Base-by-base conservation (phyloP, 1,284 basidiomycete species). In the Leccinum huronense region DNA sequence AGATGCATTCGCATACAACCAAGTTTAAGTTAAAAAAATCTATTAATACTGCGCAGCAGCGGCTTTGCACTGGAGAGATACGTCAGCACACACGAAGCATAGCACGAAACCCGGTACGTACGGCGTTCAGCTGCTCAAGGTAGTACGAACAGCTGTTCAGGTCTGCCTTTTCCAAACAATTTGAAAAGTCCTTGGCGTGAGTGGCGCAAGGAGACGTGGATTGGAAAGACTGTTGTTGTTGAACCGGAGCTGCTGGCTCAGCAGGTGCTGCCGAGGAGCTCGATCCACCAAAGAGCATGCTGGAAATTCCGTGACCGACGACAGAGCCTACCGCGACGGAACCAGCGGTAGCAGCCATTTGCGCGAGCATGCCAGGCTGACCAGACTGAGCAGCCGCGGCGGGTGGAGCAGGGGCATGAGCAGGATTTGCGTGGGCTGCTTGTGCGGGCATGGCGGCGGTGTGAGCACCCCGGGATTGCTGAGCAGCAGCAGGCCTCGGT, bases 321-420 rank as follows among this genome's bases (percentile, higher is more conserved):
- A 88, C 87, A 14, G 91, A 93, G 54, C 93, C 93, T 60, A 93
- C 82, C 6, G 93, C 93, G 51, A 95, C 93, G 66, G 90, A 91
- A 62, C 92, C 93, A 33, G 92, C 93, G 7, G 93, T 95, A 14
- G 93, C 92, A 61, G 93, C 93, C 91, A 95, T 95, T 75, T 91
- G 88, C 0, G 84, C 80, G 16, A 93, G 64, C 82, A 93, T 80
- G 6, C 91, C 90, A 0, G 90, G 90, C 59, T 77, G 73, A 74
- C 48, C 77, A 63, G 65, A 78, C 71, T 75, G 72, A 30, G 71
- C 56, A 6, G 72, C 54, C 2, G 72, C 57, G 1, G 60, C 69
- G 53, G 68, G 71, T 16, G 79, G 78, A n/a, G 83, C 77, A 54
- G 79, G 77, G 1, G 81, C 77, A 27, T 80, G 78, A 38, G 80